Percentiles rank a stretch among this genome's conserved stretches.
Conservation (phyloP, 352 stramenopile genomes). For the Globisporangium megalacanthum region DNA sequence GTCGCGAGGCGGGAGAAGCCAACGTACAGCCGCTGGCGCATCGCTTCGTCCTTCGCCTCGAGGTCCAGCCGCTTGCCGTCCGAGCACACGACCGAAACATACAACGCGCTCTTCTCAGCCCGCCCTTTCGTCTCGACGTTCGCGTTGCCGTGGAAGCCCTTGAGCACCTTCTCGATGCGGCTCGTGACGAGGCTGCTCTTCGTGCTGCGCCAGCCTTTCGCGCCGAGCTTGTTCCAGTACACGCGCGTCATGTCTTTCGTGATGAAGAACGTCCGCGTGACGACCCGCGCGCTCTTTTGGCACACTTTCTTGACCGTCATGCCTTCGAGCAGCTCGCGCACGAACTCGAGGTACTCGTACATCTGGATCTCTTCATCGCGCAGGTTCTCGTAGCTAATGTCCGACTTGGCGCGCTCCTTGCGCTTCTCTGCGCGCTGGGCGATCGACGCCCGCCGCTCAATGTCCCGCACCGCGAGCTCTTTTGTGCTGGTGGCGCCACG, state of each 20-base stretch:
- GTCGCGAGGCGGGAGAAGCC: slow-evolving; percentile 43
- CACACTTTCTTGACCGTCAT: slow-evolving; percentile 60
- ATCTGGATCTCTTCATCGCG: slow-evolving; percentile 53
- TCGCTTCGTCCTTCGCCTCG: slow-evolving; percentile 40
- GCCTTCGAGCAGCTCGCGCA: slow-evolving; percentile 53
- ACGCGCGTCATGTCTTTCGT: slow-evolving; percentile 37
- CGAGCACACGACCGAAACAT: slow-evolving; percentile 38
- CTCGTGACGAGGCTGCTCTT: slow-evolving; percentile 45
- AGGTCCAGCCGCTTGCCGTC: slow-evolving; percentile 49
- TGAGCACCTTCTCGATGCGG: slow-evolving; percentile 43
- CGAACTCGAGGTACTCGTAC: slow-evolving; percentile 72
- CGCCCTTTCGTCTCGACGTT: slow-evolving; percentile 22
- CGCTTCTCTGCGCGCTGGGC: slow-evolving; percentile 42
- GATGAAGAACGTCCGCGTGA: slow-evolving; percentile 56
- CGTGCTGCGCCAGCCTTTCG: slow-evolving; percentile 32
- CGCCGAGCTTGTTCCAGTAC: slow-evolving; percentile 52
- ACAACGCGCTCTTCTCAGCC: slow-evolving; percentile 26
- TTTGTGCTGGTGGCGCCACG: slow-evolving; percentile 12
- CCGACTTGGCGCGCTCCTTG: slow-evolving; percentile 33
- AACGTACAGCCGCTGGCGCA: slow-evolving; percentile 37
- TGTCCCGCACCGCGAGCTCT: slow-evolving; percentile 23
- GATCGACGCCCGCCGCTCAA: slow-evolving; percentile 39
- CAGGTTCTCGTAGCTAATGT: slow-evolving; percentile 61
- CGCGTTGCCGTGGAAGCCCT: slow-evolving; percentile 31
- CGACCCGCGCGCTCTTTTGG: slow-evolving; percentile 50